Base-by-base conservation (phyloP, 2,329 filamentous ascomycete genomes). In the Pestalotiopsis sp. region DNA sequence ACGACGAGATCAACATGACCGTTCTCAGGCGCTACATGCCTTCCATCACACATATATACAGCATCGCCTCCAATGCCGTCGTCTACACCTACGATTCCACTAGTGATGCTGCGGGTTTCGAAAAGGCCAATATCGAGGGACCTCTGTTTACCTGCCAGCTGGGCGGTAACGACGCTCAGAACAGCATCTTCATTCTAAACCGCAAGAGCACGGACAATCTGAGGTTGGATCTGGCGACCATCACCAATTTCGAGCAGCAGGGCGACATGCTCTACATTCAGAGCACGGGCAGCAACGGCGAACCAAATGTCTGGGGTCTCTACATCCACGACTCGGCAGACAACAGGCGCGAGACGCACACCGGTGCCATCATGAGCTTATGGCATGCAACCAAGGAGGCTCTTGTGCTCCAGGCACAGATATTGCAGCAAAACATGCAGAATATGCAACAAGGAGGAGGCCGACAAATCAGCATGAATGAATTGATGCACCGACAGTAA, bases 1-100 rank as follows among this genome's bases (percentile, higher is more conserved):
- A 94, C 79, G 92, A 91, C 66, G 91, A 97, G 72, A 90, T 98
- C 75, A 98, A 98, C 82, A 86, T 97, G 71, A 85, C 89, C 62
- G 95, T 98, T 52, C 86, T 98, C 44, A 90, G 88, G 68, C 92
- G 94, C 72, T 93, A 97, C 81, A 88, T 93, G 68, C 92, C 94
- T 39, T 86, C 88, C 68, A 89, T 98, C 71, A 84, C 84, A 68
- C 82, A 85, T 65, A 94, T 98, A 76, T 84, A 94, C 71, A 91
- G 92, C 70, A 91, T 96, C 72, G 94, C 94, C 5, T 91, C 92
- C 39, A 97, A 95, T 75, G 92, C 92, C 30, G 93, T 96, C 44
- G 87, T 98, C 72, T 98, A 98, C 83, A 88, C 87, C 61, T 96
- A 97, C 81, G 84, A 88, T 60, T 80, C 84, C 4, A 85, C 88